A percentile compares a stretch with the other conserved stretches of the same genome.
Conservation (phyloP, 2,329 filamentous ascomycete species). For the Verruconis gallopava region DNA sequence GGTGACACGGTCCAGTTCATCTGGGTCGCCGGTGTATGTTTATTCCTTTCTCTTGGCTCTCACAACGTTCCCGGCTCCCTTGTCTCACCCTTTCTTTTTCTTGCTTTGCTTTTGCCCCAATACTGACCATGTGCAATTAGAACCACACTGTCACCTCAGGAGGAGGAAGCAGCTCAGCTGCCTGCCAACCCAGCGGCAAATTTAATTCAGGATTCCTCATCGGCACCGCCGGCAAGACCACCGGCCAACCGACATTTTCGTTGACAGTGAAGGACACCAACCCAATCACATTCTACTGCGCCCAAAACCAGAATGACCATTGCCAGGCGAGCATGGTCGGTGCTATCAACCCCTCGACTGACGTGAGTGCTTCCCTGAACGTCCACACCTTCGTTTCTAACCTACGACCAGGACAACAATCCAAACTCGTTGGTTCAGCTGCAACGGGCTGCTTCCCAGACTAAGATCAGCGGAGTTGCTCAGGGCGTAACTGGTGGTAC, state of each 20-base stretch:
- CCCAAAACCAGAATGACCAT: constrained; percentile 7
- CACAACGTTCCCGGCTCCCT: no score
- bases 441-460: background rate
- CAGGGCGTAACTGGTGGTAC: background rate
- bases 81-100: background rate
- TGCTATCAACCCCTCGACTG: no score
- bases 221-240: constrained; percentile 3
- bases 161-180: constrained; percentile 4
- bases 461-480: background rate
- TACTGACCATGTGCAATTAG: no score
- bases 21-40: constrained; percentile 4
- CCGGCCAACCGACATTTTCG: constrained; percentile 3
- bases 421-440: background rate
- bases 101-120: background rate
- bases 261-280: constrained; percentile 8
- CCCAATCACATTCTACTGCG: constrained; percentile 7
- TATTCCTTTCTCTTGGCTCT: no score
- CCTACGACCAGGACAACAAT: background rate
- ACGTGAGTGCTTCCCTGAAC: background rate
- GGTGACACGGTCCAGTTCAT: constrained; percentile 7
- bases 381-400: background rate
- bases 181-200: constrained; percentile 5
- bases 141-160: constrained; percentile 8
- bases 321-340: constrained; percentile 7
- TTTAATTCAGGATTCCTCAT: constrained; percentile 5